phyloP scores from a whole-genome alignment of 331 rosid genomes.

The Malus hybrid region DNA sequence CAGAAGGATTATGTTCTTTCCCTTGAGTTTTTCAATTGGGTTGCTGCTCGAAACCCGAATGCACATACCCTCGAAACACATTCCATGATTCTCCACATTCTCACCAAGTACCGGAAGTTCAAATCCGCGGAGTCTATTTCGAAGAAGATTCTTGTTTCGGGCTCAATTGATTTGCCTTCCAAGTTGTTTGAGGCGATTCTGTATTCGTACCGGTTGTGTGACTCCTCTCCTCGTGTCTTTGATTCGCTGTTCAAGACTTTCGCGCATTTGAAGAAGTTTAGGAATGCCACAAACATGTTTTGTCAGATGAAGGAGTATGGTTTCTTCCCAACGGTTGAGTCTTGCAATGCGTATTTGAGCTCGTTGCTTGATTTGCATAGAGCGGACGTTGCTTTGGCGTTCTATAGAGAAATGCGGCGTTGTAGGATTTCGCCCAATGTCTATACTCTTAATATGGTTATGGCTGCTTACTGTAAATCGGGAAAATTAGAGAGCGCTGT shows the following conservation, averaged over 20 bases:
- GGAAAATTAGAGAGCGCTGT: conserved; percentile 56
- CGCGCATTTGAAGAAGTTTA: conserved; percentile 57
- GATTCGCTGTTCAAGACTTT: conserved; percentile 69
- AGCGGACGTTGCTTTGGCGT: conserved; percentile 40
- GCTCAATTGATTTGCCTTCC: conserved; percentile 32
- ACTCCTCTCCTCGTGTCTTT: conserved; percentile 64
- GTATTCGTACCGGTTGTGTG: conserved; percentile 45
- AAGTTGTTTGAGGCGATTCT: conserved; percentile 51
- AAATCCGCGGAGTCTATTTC: conserved; percentile 45
- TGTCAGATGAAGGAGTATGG: conserved; percentile 64
- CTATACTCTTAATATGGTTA: conserved; percentile 68
- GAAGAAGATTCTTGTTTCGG: conserved; percentile 27
- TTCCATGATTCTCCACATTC: conserved; percentile 60
- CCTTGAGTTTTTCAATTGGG: conserved; percentile 70
- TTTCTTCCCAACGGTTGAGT: conserved; percentile 55
- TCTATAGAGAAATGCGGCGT: conserved; percentile 47
- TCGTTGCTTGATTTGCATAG: conserved; percentile 52
- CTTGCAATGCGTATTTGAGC: conserved; percentile 73
- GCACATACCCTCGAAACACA: conserved; percentile 50
- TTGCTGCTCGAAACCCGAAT: conserved; percentile 37
- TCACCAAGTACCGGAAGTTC: conserved; percentile 52
- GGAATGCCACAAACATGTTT: conserved; percentile 54
- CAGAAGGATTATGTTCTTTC: conserved; percentile 63
- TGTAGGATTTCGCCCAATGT: conserved; percentile 46
- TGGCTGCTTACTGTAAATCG: conserved; percentile 50